These are phyloP conservation scores for Phytophthora rubi DNA, from an alignment of 352 stramenopile genomes.

Conservation along the genomic window DNA sequence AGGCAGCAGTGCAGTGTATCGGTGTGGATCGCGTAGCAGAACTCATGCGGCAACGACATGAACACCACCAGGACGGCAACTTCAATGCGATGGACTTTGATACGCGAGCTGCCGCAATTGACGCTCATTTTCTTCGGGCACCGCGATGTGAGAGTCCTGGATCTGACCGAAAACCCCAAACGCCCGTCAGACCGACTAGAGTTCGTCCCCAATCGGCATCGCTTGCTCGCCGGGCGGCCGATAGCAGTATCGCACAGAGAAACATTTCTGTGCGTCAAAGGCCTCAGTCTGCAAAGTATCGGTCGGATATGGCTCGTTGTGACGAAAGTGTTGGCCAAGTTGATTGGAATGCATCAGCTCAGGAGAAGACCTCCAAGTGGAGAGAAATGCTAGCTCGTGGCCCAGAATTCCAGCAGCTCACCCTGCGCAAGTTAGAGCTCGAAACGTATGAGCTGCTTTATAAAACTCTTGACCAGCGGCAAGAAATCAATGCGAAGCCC, in stretches of 20 bases:
- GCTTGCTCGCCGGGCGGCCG: constrained; percentile 5
- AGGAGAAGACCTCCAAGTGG: constrained; percentile 46
- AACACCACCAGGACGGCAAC: constrained; percentile 18
- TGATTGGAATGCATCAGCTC: neutral
- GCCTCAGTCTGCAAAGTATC: constrained; percentile 43
- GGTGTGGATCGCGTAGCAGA: constrained; percentile 36
- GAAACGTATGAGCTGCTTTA: constrained; percentile 60
- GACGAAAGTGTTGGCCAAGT: constrained; percentile 2
- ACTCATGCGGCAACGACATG: constrained; percentile 21
- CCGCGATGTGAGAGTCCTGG: neutral
- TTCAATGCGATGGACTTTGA: constrained; percentile 29
- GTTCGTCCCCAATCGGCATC: constrained; percentile 34
- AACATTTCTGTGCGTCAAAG: constrained; percentile 3
- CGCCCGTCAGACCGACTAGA: neutral
- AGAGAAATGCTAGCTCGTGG: constrained; percentile 49
- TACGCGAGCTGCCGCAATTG: constrained; percentile 17
- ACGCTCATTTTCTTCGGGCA: constrained; percentile 17
- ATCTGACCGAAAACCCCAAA: neutral
- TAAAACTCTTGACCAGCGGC: constrained; percentile 33
- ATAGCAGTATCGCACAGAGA: neutral
- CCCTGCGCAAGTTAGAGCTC: constrained; percentile 39
- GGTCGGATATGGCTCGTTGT: neutral
- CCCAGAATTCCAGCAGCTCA: constrained; percentile 46
- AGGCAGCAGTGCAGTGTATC: constrained; percentile 23
- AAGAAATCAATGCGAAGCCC: constrained; percentile 1